A percentile compares a stretch with the other conserved stretches of the same genome.
Conservation (phyloP, 306 rosid genomes). For the Cucumis cinereus region DNA sequence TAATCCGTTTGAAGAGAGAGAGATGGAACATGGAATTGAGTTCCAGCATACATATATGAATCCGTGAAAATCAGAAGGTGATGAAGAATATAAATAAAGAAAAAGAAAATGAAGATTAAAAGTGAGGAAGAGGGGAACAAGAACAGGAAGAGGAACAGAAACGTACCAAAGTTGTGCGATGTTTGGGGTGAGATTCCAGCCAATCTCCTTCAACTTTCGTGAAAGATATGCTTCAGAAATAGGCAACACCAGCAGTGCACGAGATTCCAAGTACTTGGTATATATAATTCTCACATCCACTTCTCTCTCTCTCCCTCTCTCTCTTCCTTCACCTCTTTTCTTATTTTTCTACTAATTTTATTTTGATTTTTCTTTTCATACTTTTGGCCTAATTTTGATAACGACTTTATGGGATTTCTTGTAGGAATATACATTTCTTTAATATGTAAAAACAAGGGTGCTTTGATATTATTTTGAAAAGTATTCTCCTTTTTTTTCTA, state of each 20-base stretch:
- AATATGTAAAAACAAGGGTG: not conserved
- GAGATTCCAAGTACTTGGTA: constrained; percentile 5
- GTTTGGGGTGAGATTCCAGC: constrained; percentile 47
- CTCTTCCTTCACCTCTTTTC: not conserved
- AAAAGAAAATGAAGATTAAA: not conserved
- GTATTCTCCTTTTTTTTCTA: too few species aligned
- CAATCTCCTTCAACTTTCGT: constrained; percentile 78
- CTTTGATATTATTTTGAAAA: not conserved
- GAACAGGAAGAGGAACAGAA: constrained; percentile 4
- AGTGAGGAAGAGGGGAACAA: not conserved
- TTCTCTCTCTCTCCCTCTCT: not conserved
- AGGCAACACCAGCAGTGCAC: constrained; percentile 40
- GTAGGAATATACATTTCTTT: not conserved
- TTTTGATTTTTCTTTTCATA: not conserved
- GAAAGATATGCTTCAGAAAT: constrained; percentile 63
- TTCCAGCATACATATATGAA: not conserved
- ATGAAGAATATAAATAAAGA: not conserved
- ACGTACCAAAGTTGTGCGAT: constrained; percentile 49
- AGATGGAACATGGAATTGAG: not conserved
- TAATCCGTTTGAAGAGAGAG: not conserved
- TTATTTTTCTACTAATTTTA: not conserved
- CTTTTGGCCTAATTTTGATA: not conserved
- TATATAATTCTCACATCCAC: not conserved
- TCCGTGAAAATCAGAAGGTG: not conserved
- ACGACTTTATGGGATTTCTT: not conserved